Conservation (phyloP, 768 basidiomycete genomes). For the Naematelia aurantialba region DNA sequence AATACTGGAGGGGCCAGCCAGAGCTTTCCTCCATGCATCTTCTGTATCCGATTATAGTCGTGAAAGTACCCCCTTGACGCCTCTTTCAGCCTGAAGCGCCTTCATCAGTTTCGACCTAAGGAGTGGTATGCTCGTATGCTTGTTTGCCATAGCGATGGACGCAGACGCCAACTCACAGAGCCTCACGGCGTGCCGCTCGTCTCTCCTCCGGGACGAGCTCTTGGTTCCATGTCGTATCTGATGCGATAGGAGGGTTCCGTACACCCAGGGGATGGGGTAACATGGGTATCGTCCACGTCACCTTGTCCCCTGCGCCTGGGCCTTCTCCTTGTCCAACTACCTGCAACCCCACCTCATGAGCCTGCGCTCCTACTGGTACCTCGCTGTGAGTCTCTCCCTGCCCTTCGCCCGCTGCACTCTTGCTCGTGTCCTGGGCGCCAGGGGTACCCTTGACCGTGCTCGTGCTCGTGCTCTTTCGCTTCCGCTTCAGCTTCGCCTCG, state of each 20-base stretch:
- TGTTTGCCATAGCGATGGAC: background rate
- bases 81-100: constrained; percentile 57
- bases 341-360: background rate
- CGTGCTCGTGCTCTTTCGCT: background rate
- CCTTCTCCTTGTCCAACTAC: constrained; percentile 2
- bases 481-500: background rate
- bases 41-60: constrained; percentile 73
- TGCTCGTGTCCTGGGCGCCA: too few relatives aligned
- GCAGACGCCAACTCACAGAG: constrained; percentile 45
- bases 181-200: constrained; percentile 63
- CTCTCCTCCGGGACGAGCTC: constrained; percentile 69
- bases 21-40: constrained; percentile 78
- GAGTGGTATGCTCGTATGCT: too few relatives aligned
- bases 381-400: too few relatives aligned
- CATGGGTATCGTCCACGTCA: constrained; percentile 21
- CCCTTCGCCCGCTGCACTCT: too few relatives aligned
- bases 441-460: too few relatives aligned
- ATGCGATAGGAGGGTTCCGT: constrained; percentile 62
- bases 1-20: constrained; percentile 88
- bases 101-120: constrained; percentile 3
- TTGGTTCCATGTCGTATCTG: constrained; percentile 60
- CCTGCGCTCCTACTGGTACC: too few relatives aligned
- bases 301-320: background rate
- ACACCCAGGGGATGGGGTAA: constrained; percentile 69
- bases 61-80: constrained; percentile 80